Evolutionary conservation across 768 basidiomycete species (phyloP).

Genomic region (Russula earlei): DNA sequence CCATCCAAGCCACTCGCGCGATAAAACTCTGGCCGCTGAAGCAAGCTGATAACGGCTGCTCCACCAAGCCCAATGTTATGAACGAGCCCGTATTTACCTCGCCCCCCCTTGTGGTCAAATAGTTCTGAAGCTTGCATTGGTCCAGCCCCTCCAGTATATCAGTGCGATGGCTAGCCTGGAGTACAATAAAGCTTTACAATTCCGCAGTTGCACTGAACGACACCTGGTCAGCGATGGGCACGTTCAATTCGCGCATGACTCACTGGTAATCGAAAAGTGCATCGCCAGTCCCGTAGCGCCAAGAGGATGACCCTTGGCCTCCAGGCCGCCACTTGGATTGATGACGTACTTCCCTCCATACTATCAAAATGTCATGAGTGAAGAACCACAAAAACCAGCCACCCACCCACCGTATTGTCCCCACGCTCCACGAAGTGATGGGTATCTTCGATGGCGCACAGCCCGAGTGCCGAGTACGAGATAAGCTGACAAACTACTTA

Average conservation of each 20-base stretch:
- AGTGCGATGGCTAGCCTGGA: neutral
- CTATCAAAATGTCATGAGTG: slow-evolving; percentile 28
- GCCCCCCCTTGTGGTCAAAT: slow-evolving; percentile 50
- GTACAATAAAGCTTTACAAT: slow-evolving; percentile 35
- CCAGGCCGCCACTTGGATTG: slow-evolving; percentile 78
- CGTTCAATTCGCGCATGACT: slow-evolving; percentile 20
- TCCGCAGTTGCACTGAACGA: slow-evolving; percentile 60
- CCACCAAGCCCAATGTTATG: slow-evolving; percentile 82
- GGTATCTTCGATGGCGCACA: slow-evolving; percentile 57
- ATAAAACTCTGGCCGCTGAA: slow-evolving; percentile 73
- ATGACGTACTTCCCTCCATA: slow-evolving; percentile 81
- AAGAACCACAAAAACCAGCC: neutral
- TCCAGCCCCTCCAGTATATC: slow-evolving; percentile 53
- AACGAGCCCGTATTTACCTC: slow-evolving; percentile 71
- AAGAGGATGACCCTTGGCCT: slow-evolving; percentile 84
- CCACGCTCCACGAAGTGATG: slow-evolving; percentile 63
- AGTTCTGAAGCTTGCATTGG: slow-evolving; percentile 74
- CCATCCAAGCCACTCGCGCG: slow-evolving; percentile 59
- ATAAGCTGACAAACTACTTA: slow-evolving; percentile 43
- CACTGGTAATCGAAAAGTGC: slow-evolving; percentile 81
- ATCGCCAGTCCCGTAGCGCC: slow-evolving; percentile 78
- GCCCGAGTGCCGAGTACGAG: slow-evolving; percentile 71
- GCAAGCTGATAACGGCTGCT: slow-evolving; percentile 65
- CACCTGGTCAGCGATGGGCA: neutral
- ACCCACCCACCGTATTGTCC: slow-evolving; percentile 60